Conservation (phyloP, 129 eudicot genomes). For the Rutidosis leptorrhynchoides region DNA sequence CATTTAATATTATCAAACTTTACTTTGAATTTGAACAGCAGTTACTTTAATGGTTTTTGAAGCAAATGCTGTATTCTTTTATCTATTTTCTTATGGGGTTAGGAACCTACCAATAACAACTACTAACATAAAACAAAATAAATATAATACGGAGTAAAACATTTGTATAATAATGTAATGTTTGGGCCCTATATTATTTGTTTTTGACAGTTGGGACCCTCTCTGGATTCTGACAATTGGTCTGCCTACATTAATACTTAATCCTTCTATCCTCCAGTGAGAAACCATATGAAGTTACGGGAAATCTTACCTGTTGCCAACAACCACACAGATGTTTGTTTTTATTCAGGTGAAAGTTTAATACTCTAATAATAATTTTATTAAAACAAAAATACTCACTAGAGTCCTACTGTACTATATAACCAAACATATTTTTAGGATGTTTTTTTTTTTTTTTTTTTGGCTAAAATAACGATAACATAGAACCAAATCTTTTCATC, state of each 20-base stretch:
- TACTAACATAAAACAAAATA: neutral
- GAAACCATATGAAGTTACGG: constrained; percentile 14
- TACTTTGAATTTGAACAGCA: constrained; percentile 11
- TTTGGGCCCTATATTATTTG: constrained; percentile 24
- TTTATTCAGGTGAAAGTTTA: constrained; percentile 34
- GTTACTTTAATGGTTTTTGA: constrained; percentile 14
- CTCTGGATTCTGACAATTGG: constrained; percentile 32
- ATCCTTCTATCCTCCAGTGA: constrained; percentile 19
- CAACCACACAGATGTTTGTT: constrained; percentile 24
- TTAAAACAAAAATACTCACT: constrained; percentile 11
- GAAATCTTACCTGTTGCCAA: constrained; percentile 36
- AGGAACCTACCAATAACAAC: constrained; percentile 17
- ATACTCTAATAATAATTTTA: too few species aligned
- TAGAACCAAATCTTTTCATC: too few species aligned
- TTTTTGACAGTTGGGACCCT: constrained; percentile 34
- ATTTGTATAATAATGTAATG: neutral
- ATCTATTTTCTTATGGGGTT: neutral
- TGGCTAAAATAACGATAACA: too few species aligned
- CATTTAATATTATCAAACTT: constrained; percentile 7
- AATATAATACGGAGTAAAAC: too few species aligned
- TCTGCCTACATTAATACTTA: constrained; percentile 22
- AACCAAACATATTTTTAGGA: too few species aligned
- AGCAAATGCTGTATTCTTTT: constrained; percentile 13
- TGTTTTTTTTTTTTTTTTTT: too few species aligned
- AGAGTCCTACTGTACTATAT: neutral